A percentile compares a stretch with the other conserved stretches of the same genome.
Conservation (phyloP, 2,329 filamentous ascomycete genomes). For the Cladosporium velox region DNA sequence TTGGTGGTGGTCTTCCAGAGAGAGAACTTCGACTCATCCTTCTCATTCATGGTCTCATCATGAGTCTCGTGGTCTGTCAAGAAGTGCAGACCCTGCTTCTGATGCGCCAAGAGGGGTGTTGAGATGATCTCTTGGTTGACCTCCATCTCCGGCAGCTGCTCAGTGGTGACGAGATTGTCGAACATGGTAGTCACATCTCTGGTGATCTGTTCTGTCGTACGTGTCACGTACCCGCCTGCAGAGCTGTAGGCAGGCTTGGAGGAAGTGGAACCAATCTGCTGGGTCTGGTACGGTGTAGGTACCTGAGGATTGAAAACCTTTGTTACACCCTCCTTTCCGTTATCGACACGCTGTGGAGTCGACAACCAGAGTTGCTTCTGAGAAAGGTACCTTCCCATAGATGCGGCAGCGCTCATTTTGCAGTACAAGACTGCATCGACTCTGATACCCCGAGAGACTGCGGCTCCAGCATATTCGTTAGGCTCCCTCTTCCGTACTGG, state of each 20-base stretch:
- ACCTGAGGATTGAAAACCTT: slow-evolving; percentile 77
- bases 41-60: slow-evolving; percentile 50
- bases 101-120: slow-evolving; percentile 72
- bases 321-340: slow-evolving; percentile 60
- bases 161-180: slow-evolving; percentile 74
- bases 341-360: slow-evolving; percentile 60
- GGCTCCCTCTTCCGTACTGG: slow-evolving; percentile 63
- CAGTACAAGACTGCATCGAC: slow-evolving; percentile 80
- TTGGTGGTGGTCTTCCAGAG: slow-evolving; percentile 71
- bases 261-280: slow-evolving; percentile 20
- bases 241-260: slow-evolving; percentile 22
- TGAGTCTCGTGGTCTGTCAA: slow-evolving; percentile 75
- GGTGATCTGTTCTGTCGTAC: slow-evolving; percentile 83
- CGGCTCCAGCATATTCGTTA: slow-evolving; percentile 65
- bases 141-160: slow-evolving; percentile 74
- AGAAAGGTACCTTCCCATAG: slow-evolving; percentile 68
- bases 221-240: slow-evolving; percentile 42
- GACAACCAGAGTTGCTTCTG: slow-evolving; percentile 67
- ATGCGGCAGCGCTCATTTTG: slow-evolving; percentile 63
- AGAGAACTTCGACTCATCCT: slow-evolving; percentile 56
- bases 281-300: slow-evolving; percentile 41
- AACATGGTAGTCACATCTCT: slow-evolving; percentile 85
- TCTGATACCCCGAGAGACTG: slow-evolving; percentile 61
- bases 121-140: slow-evolving; percentile 64
- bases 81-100: slow-evolving; percentile 87